Base-by-base conservation (phyloP, 257 asterid species). In the Paraleonurus japonicus region DNA sequence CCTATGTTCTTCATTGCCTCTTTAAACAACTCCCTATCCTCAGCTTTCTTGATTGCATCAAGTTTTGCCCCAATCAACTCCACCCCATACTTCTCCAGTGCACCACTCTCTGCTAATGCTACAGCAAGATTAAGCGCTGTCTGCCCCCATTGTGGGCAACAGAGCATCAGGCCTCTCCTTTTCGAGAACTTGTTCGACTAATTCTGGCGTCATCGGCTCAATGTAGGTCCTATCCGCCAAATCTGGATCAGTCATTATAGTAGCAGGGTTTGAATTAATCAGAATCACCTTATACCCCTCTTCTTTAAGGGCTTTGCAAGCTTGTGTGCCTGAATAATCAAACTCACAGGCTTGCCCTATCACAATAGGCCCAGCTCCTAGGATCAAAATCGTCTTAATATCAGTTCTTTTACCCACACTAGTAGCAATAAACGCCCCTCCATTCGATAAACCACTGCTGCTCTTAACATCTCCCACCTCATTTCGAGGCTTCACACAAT, bases 311-410 rank as follows among this genome's bases (percentile, higher is more conserved):
- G 98, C 98, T 69, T 95, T 95, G 80, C 99, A 95, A 51, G 99
- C 99, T 74, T 95, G 99, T 8, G 99, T 95, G 4, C 99, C 99
- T 0, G 99, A 95, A 69, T 95, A 95, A 87, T 92, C 97, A 12
- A 95, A 95, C 86, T 92, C 99, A 10, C 98, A 95, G 27, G 99
- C 98, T 69, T 92, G 99, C 30, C 97, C 99, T 9, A 95, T 95
- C 61, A 95, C 99, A 54, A 95, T 92, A 4, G 99, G 99, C 65
- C 99, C 98, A 0, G 98, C 99, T 39, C 99, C 99, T 37, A 95
- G 55, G n/a, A 95, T 92, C 87, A 95, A 72, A 67, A 95, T 95
- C 87, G 81, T 92, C 82, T 89, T 95, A 13, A 95, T 88, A 76
- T 95, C 98, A 1, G 88, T 89, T 71, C 99, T 81, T 67, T 89